Conservation (phyloP, 768 basidiomycete genomes). For the Pholiota molesta region DNA sequence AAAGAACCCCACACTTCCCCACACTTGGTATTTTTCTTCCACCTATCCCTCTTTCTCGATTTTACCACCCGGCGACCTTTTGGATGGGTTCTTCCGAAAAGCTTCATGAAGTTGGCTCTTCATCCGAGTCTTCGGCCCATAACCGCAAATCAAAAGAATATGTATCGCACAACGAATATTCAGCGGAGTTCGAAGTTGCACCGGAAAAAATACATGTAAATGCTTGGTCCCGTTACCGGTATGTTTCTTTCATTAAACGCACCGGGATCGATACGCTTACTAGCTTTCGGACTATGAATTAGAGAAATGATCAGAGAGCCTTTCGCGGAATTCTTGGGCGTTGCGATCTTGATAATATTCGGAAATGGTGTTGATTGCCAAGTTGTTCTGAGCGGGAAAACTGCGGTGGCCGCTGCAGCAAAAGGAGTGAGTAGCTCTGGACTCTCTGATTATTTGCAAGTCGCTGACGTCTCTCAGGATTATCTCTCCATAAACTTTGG, state of each 20-base stretch:
- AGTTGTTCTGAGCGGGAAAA: constrained; percentile 49
- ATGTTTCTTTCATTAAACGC: constrained; percentile 14
- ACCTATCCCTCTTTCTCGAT: background rate
- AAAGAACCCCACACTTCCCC: background rate
- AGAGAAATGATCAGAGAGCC: constrained; percentile 58
- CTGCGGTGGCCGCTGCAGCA: constrained; percentile 45
- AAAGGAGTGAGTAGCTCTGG: constrained; percentile 52
- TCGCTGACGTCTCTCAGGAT: constrained; percentile 31
- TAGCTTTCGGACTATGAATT: background rate
- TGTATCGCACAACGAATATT: constrained; percentile 16
- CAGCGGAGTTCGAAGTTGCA: constrained; percentile 25
- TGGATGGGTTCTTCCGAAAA: background rate
- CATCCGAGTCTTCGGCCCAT: background rate
- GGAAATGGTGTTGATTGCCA: constrained; percentile 64
- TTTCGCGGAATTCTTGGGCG: constrained; percentile 65
- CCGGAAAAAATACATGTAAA: constrained; percentile 45
- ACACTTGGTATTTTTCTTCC: background rate
- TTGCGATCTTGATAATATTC: constrained; percentile 59
- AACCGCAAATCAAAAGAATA: constrained; percentile 12
- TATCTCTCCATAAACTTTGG: constrained; percentile 54
- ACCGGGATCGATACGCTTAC: background rate
- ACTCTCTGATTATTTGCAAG: background rate
- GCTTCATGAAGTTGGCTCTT: background rate
- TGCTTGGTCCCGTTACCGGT: constrained; percentile 61
- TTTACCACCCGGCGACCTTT: background rate